These are phyloP conservation scores for Leptographium galeiforme DNA, from an alignment of 2,329 filamentous ascomycete genomes.

Conservation along the genomic window DNA sequence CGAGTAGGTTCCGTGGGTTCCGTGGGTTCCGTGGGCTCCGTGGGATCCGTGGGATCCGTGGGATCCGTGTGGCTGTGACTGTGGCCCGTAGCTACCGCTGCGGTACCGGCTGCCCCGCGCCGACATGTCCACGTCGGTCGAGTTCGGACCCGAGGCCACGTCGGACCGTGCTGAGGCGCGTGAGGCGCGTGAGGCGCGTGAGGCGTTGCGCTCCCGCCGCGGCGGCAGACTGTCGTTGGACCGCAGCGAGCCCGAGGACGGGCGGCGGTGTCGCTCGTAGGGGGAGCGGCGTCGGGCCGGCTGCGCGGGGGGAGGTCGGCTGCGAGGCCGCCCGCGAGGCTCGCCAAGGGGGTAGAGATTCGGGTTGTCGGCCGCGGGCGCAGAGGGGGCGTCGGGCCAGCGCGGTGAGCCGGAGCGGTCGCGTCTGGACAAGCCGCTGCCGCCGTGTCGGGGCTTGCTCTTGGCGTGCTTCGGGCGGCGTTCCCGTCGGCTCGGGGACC, in stretches of 20 bases:
- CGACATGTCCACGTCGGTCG: constrained; percentile 36
- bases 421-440: constrained; percentile 10
- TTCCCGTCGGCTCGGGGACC: not conserved
- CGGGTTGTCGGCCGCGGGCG: constrained; percentile 8
- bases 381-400: constrained; percentile 2
- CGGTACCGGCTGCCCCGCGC: constrained; percentile 27
- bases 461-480: not conserved
- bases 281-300: not conserved
- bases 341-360: constrained; percentile 9
- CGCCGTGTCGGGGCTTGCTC: constrained; percentile 1
- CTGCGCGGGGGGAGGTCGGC: constrained; percentile 3
- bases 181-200: constrained; percentile 23
- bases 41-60: no score
- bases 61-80: not conserved
- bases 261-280: not conserved
- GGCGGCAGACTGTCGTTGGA: not conserved
- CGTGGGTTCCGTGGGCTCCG: constrained; percentile 10
- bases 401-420: constrained; percentile 16
- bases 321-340: constrained; percentile 11
- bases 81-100: not conserved
- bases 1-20: constrained; percentile 18
- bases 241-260: not conserved
- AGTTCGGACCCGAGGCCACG: constrained; percentile 32
- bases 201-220: constrained; percentile 24
- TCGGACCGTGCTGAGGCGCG: constrained; percentile 21